Evolutionary conservation across 1,284 basidiomycete genomes (phyloP).

Genomic region (Sporisorium exsertum): DNA sequence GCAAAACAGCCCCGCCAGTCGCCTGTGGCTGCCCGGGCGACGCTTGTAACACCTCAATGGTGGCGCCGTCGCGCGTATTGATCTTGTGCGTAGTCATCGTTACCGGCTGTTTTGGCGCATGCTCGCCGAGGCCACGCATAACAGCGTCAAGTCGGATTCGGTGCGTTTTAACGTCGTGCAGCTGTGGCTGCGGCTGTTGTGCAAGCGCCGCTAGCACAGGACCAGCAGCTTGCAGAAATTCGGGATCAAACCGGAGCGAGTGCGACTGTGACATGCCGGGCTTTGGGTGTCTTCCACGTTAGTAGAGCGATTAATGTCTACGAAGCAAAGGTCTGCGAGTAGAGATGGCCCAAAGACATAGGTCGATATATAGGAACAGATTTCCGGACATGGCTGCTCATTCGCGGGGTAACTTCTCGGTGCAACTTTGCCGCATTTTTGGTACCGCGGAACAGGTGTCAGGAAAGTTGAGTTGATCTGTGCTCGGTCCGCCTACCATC

Average conservation of each 20-base stretch:
- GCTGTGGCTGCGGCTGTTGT: slow-evolving; percentile 2
- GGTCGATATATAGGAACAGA: too few relatives aligned
- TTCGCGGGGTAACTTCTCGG: background rate
- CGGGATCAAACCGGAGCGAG: slow-evolving; percentile 16
- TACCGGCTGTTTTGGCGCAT: slow-evolving; percentile 8
- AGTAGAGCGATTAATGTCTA: too few relatives aligned
- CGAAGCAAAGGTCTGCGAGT: too few relatives aligned
- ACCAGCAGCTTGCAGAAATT: slow-evolving; percentile 22
- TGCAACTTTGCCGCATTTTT: too few relatives aligned
- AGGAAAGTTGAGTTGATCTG: background rate
- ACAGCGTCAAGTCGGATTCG: slow-evolving; percentile 4
- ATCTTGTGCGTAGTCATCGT: slow-evolving; percentile 25
- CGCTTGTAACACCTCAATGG: slow-evolving; percentile 23
- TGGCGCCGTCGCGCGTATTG: slow-evolving; percentile 27
- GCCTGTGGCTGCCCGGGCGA: slow-evolving; percentile 19
- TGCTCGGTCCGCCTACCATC: background rate
- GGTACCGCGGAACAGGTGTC: too few relatives aligned
- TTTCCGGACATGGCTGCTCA: too few relatives aligned
- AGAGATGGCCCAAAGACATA: background rate
- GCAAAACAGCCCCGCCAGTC: slow-evolving; percentile 25
- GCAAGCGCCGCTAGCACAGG: slow-evolving; percentile 17
- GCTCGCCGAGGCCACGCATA: background rate
- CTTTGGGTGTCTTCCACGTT: background rate
- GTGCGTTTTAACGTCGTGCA: slow-evolving; percentile 19
- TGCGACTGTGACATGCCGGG: slow-evolving; percentile 14